Base-by-base conservation (phyloP, 1,139 yeast genomes). In the Yamadazyma atmosphaerica region DNA sequence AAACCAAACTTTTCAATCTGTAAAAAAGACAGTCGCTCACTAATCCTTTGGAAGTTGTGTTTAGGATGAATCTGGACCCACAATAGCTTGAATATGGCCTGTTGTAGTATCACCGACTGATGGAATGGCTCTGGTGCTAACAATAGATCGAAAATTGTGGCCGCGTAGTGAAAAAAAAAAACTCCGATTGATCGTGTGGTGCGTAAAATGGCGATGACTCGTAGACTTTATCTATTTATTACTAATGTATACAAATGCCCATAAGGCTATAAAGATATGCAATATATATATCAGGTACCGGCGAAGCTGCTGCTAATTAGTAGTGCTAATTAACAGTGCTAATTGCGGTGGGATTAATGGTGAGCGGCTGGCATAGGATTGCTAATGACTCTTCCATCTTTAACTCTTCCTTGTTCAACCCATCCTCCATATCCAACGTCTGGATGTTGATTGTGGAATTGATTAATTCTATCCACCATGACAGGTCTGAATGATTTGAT, bases 401-500 rank as follows among this genome's bases (percentile, higher is more conserved):
- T 65, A 40, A 86, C 74, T 43, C 72, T 72, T 39, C 87, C 79
- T 27, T 72, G 74, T 32, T 76, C 73, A 40, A 80, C 74, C 95
- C 95, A 86, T 33, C 95, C 95, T 57, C 95, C 95, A 44, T 75
- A 74, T 17, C 72, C 58, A 35, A 83, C 74, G 19, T 72, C 60
- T 40, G 77, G 65, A 35, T 58, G 54, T 22, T 51, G 43, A 29
- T 50, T 36, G 59, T 79, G 79, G 54, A 60, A 68, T 50, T 74
- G 55, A 45, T 75, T 70, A 53, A 86, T 81, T 65, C 90, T 78
- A 38, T 81, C 86, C 52, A 81, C 82, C 78, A 86, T 79, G 45
- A 81, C 79, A 5, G 95, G 95, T 61, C 87, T 78, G 74, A 86
- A 86, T 51, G 86, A 81, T 59, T 83, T 81, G 52, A 86, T 83